Base-by-base conservation (phyloP, 2,329 filamentous ascomycete species). In the Lasiodiplodia hormozganensis region DNA sequence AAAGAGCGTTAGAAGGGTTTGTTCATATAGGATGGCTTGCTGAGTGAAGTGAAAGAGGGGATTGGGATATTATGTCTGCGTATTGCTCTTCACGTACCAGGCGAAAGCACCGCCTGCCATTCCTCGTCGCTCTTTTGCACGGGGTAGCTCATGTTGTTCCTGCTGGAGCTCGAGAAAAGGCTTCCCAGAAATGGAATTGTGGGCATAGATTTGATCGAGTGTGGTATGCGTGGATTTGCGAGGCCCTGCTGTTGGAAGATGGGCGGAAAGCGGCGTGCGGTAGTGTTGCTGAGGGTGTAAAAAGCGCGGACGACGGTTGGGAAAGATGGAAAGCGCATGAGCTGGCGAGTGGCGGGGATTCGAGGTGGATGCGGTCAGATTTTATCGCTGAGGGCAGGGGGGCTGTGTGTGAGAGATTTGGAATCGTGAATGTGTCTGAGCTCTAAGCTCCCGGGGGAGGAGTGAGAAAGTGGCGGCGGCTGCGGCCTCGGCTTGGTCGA, bases 81-180 rank as follows among this genome's bases (percentile, higher is more conserved):
- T 34, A 34, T 34, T 10, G 31, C 31, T 34, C 31, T 3, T n/a
- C n/a, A 6, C 80, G 34, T 82, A 91, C 90, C 89, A 76, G 87
- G 87, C 68, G 85, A 94, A 66, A 99, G 84, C 69, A 97, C 88
- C 10, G 95, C 92, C 72, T 89, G 91, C 96, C 96, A 99, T 82
- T 98, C 94, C 68, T 92, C 88, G 25, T 94, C 87, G 49, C 84
- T 87, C 80, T 94, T 92, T 79, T 96, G 83, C 65, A 96, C 88
- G n/a, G 96, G 93, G 74, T 91, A 94, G 77, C 72, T 76, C 51
- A 73, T 77, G 68, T 83, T 81, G 28, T 85, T 83, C 10, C 49
- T 16, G 34, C 28, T 23, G 52, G 82, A 84, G 64, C 86, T 89
- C 67, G 89, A 85, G 75, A 97, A 97, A 2, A 97, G 82, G 68